Evolutionary conservation across 495 filamentous ascomycete species (phyloP).

Genomic region (Lasiosphaeria hispida): DNA sequence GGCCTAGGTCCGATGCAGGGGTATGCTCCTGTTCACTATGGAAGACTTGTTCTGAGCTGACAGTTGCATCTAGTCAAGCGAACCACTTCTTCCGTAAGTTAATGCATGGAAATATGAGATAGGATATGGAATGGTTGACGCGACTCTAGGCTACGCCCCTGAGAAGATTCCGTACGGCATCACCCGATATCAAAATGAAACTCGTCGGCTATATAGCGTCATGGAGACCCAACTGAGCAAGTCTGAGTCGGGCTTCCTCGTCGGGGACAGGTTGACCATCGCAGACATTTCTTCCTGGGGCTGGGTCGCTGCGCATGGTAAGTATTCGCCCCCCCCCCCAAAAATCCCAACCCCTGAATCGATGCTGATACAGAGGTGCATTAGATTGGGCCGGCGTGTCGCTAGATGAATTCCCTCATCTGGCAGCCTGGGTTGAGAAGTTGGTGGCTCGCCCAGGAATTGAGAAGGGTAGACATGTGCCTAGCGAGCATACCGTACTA

Average conservation of each 20-base stretch:
- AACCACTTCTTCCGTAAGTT: slow-evolving; percentile 75
- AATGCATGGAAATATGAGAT: neutral
- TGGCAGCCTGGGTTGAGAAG: slow-evolving; percentile 64
- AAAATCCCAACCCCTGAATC: no score
- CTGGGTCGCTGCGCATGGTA: slow-evolving; percentile 58
- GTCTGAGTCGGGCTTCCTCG: slow-evolving; percentile 65
- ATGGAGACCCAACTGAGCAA: slow-evolving; percentile 69
- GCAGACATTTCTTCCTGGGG: slow-evolving; percentile 83
- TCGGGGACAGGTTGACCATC: slow-evolving; percentile 76
- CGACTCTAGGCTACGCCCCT: slow-evolving; percentile 62
- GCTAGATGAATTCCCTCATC: slow-evolving; percentile 69
- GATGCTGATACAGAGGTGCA: no score
- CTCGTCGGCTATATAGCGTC: slow-evolving; percentile 74
- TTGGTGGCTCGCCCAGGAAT: slow-evolving; percentile 65
- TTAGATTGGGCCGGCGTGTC: slow-evolving; percentile 69
- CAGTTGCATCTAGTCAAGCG: slow-evolving; percentile 48
- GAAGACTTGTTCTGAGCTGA: slow-evolving; percentile 14
- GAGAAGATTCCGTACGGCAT: slow-evolving; percentile 85
- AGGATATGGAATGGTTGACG: neutral
- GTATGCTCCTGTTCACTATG: neutral
- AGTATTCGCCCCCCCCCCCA: slow-evolving; percentile 5
- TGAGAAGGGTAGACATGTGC: slow-evolving; percentile 78
- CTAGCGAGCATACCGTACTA: slow-evolving; percentile 62
- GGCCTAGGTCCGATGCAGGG: slow-evolving; percentile 93
- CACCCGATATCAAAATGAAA: slow-evolving; percentile 78